Evolutionary conservation across 1,284 basidiomycete species (phyloP), one percentile per base, ranked within the genome.

Genomic region (Microbotryum saponariae): DNA sequence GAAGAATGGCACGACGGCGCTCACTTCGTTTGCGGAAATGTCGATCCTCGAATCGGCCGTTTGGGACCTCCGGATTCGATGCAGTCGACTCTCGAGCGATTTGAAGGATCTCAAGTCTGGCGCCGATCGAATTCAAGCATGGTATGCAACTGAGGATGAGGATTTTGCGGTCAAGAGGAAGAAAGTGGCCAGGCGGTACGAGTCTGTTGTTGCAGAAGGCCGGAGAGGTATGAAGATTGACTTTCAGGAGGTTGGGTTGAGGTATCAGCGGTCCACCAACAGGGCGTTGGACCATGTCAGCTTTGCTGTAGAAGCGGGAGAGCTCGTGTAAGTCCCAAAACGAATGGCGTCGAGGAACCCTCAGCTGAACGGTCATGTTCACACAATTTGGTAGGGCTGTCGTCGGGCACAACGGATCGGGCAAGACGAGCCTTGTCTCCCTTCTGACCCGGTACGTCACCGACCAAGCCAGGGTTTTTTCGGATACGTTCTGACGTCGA

Each of bases 371-470:
- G 37, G 37, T 16, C 2, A 16, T 42, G 12, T 4, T 1, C 5
- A 4, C 37, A 14, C 37, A 16, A 27, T 25, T 25, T 12, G 21
- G 14, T 42, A 55, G 45, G 10, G 29, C 51, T 6, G 18, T 59
- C 21, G 52, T 60, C 20, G 59, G 59, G 16, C 59, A 50, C 31
- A 60, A 60, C n/a, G 59, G 59, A 18, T 54, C 59, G 20, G 59
- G 59, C 46, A 60, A 60, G 44, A 29, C 59, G 3, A 55, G 33
- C 9, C 33, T 60, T 7, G n/a, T 60, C 45, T 52, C 58, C 3
- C 46, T 59, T 20, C 51, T 59, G 18, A 31, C 58, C 5, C n/a
- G n/a, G 57, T 52, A n/a, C 5, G 54, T 55, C 23, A n/a, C 31
- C 31, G 6, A 31, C 31, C 37, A 16, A 42, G 16, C 16, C 37